phyloP scores from a whole-genome alignment of 1,284 basidiomycete species.

The Rhodotorula sp. region DNA sequence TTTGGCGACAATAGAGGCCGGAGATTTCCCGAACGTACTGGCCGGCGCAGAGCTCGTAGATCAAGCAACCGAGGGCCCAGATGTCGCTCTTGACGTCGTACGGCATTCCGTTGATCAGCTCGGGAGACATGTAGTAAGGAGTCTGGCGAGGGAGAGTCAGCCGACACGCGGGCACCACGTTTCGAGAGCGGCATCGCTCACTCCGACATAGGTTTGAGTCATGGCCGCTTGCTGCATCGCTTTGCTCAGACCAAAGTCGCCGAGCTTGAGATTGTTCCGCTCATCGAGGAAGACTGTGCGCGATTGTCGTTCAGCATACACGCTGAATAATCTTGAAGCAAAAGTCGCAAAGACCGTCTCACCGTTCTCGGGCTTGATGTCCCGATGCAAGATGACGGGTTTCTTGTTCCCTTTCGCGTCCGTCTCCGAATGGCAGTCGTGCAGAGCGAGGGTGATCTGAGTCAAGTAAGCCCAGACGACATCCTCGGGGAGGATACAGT shows the following conservation, averaged over 20 bases:
- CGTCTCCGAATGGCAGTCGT: conserved; percentile 70
- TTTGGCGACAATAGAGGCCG: not conserved
- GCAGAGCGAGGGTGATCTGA: conserved; percentile 84
- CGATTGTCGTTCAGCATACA: not conserved
- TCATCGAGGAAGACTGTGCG: conserved; percentile 77
- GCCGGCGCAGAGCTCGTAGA: conserved; percentile 90
- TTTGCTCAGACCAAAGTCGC: conserved; percentile 94
- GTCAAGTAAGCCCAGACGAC: conserved; percentile 92
- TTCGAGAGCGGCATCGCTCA: conserved; percentile 52
- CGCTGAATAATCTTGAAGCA: not conserved
- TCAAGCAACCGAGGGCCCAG: conserved; percentile 94
- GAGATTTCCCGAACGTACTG: conserved; percentile 53
- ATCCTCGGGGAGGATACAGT: conserved; percentile 70
- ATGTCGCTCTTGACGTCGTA: conserved; percentile 98
- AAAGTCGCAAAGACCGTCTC: conserved; percentile 43
- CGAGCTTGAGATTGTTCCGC: conserved; percentile 77
- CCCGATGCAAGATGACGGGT: conserved; percentile 73
- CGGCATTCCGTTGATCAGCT: conserved; percentile 90
- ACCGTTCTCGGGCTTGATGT: conserved; percentile 97
- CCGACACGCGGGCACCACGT: not conserved
- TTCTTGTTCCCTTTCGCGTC: conserved; percentile 41
- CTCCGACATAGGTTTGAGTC: conserved; percentile 94
- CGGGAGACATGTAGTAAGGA: conserved; percentile 98
- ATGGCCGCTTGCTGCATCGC: conserved; percentile 81
- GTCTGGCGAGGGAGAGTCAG: conserved; percentile 58